Conservation (phyloP, 2,329 filamentous ascomycete genomes). For the Rhynchosporium agropyri region DNA sequence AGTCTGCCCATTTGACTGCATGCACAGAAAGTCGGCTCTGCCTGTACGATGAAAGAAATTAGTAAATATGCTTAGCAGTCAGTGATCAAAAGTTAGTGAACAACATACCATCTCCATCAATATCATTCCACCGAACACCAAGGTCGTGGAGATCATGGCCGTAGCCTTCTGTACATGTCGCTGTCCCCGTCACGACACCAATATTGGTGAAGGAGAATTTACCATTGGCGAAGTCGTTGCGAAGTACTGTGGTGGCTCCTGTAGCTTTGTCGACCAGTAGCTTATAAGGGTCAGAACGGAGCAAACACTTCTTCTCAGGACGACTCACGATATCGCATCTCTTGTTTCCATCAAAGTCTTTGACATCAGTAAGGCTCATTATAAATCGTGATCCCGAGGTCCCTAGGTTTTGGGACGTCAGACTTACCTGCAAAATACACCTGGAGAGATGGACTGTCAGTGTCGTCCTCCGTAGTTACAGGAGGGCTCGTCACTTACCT, state of each 20-base stretch:
- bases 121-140: conserved; percentile 17
- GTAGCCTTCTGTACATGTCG: conserved; percentile 17
- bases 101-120: conserved; percentile 18
- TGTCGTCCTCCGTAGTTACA: background rate
- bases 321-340: conserved; percentile 20
- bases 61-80: background rate
- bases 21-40: conserved; percentile 20
- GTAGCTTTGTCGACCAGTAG: conserved; percentile 19
- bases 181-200: conserved; percentile 10
- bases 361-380: background rate
- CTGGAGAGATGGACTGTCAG: background rate
- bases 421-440: conserved; percentile 15
- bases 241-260: conserved; percentile 17
- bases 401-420: background rate
- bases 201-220: conserved; percentile 18
- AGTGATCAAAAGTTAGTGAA: background rate
- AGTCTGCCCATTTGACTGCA: conserved; percentile 9
- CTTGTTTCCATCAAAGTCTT: conserved; percentile 18
- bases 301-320: background rate
- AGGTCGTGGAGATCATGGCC: conserved; percentile 18
- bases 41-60: background rate
- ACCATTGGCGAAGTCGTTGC: conserved; percentile 20
- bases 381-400: background rate
- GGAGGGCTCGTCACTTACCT: background rate
- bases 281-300: conserved; percentile 1